Evolutionary conservation across 2,329 filamentous ascomycete genomes (phyloP), one percentile per base, ranked within the genome.

Genomic region (Trichophaea hybrida): DNA sequence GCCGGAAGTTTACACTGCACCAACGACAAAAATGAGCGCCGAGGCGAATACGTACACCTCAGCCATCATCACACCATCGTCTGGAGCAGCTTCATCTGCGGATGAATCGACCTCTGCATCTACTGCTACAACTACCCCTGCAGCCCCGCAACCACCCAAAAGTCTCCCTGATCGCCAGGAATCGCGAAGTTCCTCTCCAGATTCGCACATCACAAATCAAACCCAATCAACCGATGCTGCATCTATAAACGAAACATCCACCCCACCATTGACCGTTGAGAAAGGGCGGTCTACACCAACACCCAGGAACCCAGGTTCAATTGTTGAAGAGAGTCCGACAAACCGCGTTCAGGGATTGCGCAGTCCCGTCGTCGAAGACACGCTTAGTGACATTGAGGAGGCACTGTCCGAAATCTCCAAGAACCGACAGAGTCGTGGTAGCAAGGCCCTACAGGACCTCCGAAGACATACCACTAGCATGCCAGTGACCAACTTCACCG

Each of bases 331-430:
- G 43, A 17, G 57, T 55, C n/a, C 57, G 38, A 59, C 48, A 44
- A 56, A 46, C 55, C 59, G 62, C 50, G 52, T 37, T 17, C 66
- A 64, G 59, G 43, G 62, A 12, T 59, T 63, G 44, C 63, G 67
- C 35, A 86, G 82, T 69, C 85, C 87, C 8, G 90, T 96, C 54
- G 85, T 97, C 76, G 89, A 90, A 70, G 90, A 97, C 71, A 96
- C 91, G 0, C 75, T 97, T 55, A 95, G 89, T 69, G 91, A 97
- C 60, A 97, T 97, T 68, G 85, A 97, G 71, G 91, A 97, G 73
- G 91, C 96, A 70, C 95, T 97, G 67, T 95, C 88, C 46, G 86
- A 95, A 71, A 80, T 97, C 48, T 64, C 66, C 35, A 64, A 62
- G 15, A 65, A 64, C 8, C 64, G 64, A 44, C 52, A 64, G 49